Evolutionary conservation across 768 basidiomycete species (phyloP).

Genomic region (Leccinellum rugosiceps): DNA sequence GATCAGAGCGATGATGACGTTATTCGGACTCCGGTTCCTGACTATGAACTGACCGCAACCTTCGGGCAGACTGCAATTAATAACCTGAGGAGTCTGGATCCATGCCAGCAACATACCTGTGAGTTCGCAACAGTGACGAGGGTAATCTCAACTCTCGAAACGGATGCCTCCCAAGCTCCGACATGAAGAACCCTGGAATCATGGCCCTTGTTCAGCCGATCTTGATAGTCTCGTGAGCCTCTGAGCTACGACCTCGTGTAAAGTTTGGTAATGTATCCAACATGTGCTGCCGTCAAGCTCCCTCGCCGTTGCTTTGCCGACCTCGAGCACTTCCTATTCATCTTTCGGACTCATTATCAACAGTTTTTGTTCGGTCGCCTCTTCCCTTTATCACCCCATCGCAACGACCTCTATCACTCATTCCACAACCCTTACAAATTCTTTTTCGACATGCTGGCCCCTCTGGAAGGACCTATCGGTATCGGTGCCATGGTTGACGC

Average conservation of each 20-base stretch:
- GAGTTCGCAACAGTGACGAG: background rate
- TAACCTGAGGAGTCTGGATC: background rate
- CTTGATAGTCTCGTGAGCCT: constrained; percentile 13
- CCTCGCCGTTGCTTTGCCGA: constrained; percentile 14
- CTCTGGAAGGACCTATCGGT: constrained; percentile 26
- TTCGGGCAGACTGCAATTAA: background rate
- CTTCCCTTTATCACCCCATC: constrained; percentile 16
- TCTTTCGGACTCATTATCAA: constrained; percentile 6
- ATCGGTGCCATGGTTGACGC: constrained; percentile 22
- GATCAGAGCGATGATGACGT: background rate
- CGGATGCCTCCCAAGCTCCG: constrained; percentile 12
- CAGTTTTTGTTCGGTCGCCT: constrained; percentile 8
- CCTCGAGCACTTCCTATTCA: constrained; percentile 1
- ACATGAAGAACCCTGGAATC: constrained; percentile 10
- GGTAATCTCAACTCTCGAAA: background rate
- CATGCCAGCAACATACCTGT: background rate
- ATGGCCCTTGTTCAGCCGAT: constrained; percentile 5
- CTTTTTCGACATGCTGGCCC: constrained; percentile 12
- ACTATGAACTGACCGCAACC: background rate
- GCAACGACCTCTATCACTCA: background rate
- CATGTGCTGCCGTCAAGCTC: background rate
- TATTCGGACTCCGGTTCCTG: background rate
- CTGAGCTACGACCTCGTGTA: background rate
- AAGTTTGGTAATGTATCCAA: constrained; percentile 19
- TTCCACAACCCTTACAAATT: background rate